Evolutionary conservation across 2,329 filamentous ascomycete genomes (phyloP).

Genomic region (Daldinia eschscholtzii): DNA sequence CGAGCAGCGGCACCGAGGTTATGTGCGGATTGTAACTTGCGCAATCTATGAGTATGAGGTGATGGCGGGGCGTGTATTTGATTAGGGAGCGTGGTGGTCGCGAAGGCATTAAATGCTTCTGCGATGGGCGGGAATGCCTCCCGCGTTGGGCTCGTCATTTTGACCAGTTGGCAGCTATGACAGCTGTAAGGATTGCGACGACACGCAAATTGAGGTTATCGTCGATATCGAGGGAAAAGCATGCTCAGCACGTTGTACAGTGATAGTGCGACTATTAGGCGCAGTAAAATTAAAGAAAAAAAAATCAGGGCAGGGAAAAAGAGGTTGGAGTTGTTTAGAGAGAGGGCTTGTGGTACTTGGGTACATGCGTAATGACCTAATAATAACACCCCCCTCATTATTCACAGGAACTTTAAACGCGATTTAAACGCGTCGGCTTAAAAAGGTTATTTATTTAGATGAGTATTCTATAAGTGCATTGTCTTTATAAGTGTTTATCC

Average conservation of each 20-base stretch:
- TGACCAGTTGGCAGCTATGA: conserved; percentile 14
- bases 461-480: background rate
- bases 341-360: conserved; percentile 13
- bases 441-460: conserved; percentile 30
- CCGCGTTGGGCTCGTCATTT: conserved; percentile 51
- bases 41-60: conserved; percentile 75
- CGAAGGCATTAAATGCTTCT: conserved; percentile 45
- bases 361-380: conserved; percentile 16
- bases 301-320: conserved; percentile 31
- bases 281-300: conserved; percentile 1
- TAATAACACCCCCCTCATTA: conserved; percentile 17
- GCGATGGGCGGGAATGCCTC: conserved; percentile 47
- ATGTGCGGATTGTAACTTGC: conserved; percentile 82
- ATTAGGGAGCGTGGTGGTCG: conserved; percentile 53
- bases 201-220: conserved; percentile 27
- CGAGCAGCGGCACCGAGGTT: conserved; percentile 68
- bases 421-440: conserved; percentile 27
- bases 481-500: background rate
- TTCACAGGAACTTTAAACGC: conserved; percentile 22
- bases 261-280: conserved; percentile 29
- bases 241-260: conserved; percentile 21
- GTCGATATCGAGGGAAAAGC: conserved; percentile 20
- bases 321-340: conserved; percentile 30
- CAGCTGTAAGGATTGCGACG: conserved; percentile 8
- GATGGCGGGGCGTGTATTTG: conserved; percentile 69